Evolutionary conservation across 140 eudicot genomes (phyloP).

Genomic region (Flaveria floridana): DNA sequence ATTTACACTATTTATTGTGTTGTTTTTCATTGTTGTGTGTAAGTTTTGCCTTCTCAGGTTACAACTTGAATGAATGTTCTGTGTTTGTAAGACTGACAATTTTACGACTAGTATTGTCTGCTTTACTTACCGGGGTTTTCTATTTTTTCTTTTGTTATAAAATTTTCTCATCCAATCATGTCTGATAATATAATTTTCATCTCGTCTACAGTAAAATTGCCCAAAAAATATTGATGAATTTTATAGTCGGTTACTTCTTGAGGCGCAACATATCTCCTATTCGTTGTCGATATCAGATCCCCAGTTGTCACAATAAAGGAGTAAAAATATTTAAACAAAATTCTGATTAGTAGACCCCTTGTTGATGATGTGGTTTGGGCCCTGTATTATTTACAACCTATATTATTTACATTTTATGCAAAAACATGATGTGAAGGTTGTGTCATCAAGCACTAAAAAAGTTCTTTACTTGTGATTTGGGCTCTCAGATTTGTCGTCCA

Average conservation of each 20-base stretch:
- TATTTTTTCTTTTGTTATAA: not conserved
- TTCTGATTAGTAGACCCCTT: conserved; percentile 1
- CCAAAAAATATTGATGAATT: too few species aligned
- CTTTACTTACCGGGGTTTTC: not conserved
- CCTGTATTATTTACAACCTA: conserved; percentile 19
- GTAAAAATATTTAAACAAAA: too few species aligned
- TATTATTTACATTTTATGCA: conserved; percentile 11
- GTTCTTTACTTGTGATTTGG: conserved; percentile 26
- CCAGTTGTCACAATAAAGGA: too few species aligned
- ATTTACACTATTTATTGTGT: not conserved
- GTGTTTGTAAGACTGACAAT: not conserved
- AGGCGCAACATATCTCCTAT: too few species aligned
- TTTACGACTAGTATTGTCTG: too few species aligned
- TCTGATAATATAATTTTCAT: too few species aligned
- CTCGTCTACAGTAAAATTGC: too few species aligned
- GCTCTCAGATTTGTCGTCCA: conserved; percentile 19
- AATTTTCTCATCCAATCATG: too few species aligned
- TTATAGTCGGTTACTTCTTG: too few species aligned
- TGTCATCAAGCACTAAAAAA: conserved; percentile 30
- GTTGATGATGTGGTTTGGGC: conserved; percentile 19
- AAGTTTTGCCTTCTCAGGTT: not conserved
- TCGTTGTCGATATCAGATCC: too few species aligned
- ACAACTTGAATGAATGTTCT: not conserved
- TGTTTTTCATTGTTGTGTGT: not conserved
- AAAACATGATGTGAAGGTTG: conserved; percentile 12